phyloP scores from a whole-genome alignment of 2,329 filamentous ascomycete species.

The Seiridium cupressi region DNA sequence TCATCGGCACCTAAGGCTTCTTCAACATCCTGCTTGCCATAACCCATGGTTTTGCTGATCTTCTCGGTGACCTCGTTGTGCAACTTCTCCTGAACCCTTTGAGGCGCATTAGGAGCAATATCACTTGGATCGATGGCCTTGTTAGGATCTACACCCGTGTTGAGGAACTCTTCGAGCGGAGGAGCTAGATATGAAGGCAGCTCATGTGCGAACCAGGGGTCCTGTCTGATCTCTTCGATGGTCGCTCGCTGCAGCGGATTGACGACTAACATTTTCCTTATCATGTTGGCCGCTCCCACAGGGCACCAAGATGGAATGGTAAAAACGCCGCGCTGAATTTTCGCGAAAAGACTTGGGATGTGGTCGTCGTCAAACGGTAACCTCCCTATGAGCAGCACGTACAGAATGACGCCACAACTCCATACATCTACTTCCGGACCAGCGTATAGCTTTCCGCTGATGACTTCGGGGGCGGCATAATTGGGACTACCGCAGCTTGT shows the following conservation, averaged over 20 bases:
- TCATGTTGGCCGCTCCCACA: slow-evolving; percentile 74
- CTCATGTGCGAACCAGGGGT: slow-evolving; percentile 91
- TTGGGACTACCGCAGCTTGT: slow-evolving; percentile 98
- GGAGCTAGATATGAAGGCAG: slow-evolving; percentile 83
- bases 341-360: slow-evolving; percentile 95
- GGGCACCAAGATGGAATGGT: slow-evolving; percentile 91
- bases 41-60: slow-evolving; percentile 97
- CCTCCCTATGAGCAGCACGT: slow-evolving; percentile 76
- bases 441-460: slow-evolving; percentile 95
- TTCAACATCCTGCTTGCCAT: slow-evolving; percentile 90
- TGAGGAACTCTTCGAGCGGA: slow-evolving; percentile 86
- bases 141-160: slow-evolving; percentile 90
- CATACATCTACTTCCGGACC: slow-evolving; percentile 98
- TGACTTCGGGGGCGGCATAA: slow-evolving; percentile 96
- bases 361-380: slow-evolving; percentile 98
- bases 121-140: slow-evolving; percentile 83
- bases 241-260: slow-evolving; percentile 93
- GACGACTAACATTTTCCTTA: slow-evolving; percentile 91
- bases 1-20: slow-evolving; percentile 90
- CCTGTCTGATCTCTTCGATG: slow-evolving; percentile 87
- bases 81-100: slow-evolving; percentile 81
- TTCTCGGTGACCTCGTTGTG: slow-evolving; percentile 93
- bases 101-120: slow-evolving; percentile 75
- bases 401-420: slow-evolving; percentile 92
- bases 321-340: slow-evolving; percentile 93